Conservation (phyloP, 306 rosid species). For the Corylus americana region DNA sequence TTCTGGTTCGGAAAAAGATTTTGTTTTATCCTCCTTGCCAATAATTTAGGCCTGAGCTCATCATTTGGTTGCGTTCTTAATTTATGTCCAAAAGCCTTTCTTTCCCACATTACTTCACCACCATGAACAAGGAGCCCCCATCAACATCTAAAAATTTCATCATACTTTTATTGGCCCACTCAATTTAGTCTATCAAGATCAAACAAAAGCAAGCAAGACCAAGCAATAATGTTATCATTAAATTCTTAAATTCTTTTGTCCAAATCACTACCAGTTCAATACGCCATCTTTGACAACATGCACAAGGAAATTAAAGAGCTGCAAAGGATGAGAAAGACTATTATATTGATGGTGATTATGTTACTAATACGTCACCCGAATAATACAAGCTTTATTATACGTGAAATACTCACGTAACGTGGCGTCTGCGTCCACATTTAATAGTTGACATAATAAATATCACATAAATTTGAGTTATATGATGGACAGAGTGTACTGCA, state of each 20-base stretch:
- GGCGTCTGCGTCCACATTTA: no score
- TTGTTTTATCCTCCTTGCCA: neutral
- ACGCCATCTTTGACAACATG: neutral
- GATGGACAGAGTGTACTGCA: no score
- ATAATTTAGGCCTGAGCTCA: conserved; percentile 1
- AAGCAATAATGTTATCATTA: neutral
- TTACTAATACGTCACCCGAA: neutral
- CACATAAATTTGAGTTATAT: no score
- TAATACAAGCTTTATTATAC: neutral
- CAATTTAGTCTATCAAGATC: neutral
- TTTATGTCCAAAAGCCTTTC: neutral
- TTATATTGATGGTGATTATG: neutral
- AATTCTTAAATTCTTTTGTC: neutral
- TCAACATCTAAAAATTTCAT: no score
- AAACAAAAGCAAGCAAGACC: neutral
- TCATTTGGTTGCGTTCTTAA: neutral
- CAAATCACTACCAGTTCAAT: neutral
- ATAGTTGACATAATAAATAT: no score
- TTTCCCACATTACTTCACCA: neutral
- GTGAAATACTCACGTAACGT: no score
- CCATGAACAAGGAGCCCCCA: neutral
- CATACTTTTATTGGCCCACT: neutral
- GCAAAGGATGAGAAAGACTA: conserved; percentile 8
- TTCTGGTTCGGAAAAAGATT: neutral
- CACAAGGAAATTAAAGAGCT: neutral